Evolutionary conservation across 768 basidiomycete genomes (phyloP).

Genomic region (Mycena kentingensis): DNA sequence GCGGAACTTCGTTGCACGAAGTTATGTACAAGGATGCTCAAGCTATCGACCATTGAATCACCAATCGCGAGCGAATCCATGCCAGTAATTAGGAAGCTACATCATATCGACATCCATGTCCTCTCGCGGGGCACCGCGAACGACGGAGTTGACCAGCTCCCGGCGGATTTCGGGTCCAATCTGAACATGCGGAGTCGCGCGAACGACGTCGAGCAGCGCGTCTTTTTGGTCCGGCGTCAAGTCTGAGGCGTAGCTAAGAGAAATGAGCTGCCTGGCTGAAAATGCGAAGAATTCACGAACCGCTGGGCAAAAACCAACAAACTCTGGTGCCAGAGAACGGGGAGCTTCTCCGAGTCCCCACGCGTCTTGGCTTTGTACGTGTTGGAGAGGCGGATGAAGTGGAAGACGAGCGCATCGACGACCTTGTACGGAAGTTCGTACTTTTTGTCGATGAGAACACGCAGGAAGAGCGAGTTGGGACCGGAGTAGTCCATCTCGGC

Average conservation of each 20-base stretch:
- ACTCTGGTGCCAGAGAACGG: slow-evolving; percentile 99
- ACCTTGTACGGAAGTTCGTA: slow-evolving; percentile 98
- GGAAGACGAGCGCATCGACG: slow-evolving; percentile 94
- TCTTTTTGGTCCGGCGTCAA: slow-evolving; percentile 97
- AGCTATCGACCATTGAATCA: too few species aligned
- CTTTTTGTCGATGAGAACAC: slow-evolving; percentile 96
- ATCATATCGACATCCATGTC: slow-evolving; percentile 70
- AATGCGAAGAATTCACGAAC: slow-evolving; percentile 41
- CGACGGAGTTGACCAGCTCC: slow-evolving; percentile 86
- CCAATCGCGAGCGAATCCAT: too few species aligned
- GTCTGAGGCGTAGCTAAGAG: slow-evolving; percentile 85
- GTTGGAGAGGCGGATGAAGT: slow-evolving; percentile 96
- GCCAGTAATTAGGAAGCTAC: slow-evolving; percentile 28
- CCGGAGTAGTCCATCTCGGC: slow-evolving; percentile 97
- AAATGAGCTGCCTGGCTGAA: slow-evolving; percentile 5
- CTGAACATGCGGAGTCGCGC: slow-evolving; percentile 82
- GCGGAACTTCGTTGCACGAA: too few species aligned
- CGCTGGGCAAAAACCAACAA: slow-evolving; percentile 92
- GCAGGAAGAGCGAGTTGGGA: slow-evolving; percentile 97
- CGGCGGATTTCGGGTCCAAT: slow-evolving; percentile 89
- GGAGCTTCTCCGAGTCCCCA: slow-evolving; percentile 77
- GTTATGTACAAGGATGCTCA: too few species aligned
- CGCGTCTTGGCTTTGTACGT: slow-evolving; percentile 73
- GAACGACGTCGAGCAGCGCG: slow-evolving; percentile 90
- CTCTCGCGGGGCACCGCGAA: slow-evolving; percentile 75